Evolutionary conservation across 1,284 basidiomycete genomes (phyloP), one percentile per base, ranked within the genome.

Genomic region (Gomphus sp.): DNA sequence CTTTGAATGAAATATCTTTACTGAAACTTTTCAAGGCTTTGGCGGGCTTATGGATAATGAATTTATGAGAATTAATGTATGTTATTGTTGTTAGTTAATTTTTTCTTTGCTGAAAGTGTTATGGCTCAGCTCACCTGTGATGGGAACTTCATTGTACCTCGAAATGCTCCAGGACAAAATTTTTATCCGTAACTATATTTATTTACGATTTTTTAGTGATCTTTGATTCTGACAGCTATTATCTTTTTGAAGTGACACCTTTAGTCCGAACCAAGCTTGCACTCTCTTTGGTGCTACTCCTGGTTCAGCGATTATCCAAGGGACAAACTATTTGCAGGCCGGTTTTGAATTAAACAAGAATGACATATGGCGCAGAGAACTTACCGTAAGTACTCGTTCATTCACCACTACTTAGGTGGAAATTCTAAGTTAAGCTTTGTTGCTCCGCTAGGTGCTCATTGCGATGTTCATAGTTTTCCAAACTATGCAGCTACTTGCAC

Each of bases 1-100:
- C 25, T 31, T 39, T 12, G n/a, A 9, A n/a, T 8, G 18, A 28
- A 14, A 10, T 52, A 18, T 58, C 28, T 3, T 58, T 34, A 43
- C 39, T 57, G 52, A 53, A 22, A 33, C 52, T 4, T 28, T 39
- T 44, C 28, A 61, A 81, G 80, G 78, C 0, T 94, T 90, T 78
- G 83, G 87, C 64, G 87, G 82, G 0, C 75, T 83, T 55, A 86
- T 93, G 80, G 85, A 88, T 70, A 93, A 93, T 67, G 89, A 93
- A 68, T 93, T 93, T 71, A 84, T 80, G 73, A 80, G 88, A 8
- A 80, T 89, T 56, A 70, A 76, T 25, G 78, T 86, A 63, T 58
- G 75, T 66, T 47, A 34, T 8, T 45, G 4, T 36, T 41, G 3
- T 43, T 43, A 25, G 51, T 36, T n/a, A 16, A 8, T 14, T 3